Conservation (phyloP, 768 basidiomycete species). For the Boletus tylopilopsis region DNA sequence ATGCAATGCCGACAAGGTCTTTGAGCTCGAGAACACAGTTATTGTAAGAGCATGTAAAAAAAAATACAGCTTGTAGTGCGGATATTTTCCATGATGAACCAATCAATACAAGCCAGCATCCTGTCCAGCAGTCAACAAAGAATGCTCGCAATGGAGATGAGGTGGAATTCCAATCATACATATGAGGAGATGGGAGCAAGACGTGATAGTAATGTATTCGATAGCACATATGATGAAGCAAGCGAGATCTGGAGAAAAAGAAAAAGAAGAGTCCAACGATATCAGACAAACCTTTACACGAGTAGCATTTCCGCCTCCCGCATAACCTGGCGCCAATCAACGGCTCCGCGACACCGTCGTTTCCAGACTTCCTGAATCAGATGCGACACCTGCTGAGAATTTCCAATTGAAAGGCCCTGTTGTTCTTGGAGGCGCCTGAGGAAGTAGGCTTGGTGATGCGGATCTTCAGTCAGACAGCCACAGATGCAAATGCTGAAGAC, state of each 20-base stretch:
- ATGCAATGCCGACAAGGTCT: constrained; percentile 1
- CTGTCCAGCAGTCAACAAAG: constrained; percentile 20
- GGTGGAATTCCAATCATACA: constrained; percentile 11
- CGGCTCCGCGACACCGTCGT: constrained; percentile 35
- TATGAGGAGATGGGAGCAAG: not conserved
- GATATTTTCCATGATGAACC: constrained; percentile 20
- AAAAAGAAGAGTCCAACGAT: not conserved
- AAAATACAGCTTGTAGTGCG: constrained; percentile 21
- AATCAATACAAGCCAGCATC: constrained; percentile 13
- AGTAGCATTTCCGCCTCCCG: constrained; percentile 51
- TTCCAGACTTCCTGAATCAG: constrained; percentile 63
- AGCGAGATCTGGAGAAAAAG: not conserved
- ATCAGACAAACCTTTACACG: constrained; percentile 37
- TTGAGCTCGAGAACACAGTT: not conserved
- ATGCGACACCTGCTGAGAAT: constrained; percentile 49
- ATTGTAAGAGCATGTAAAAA: constrained; percentile 14
- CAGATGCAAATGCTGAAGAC: constrained; percentile 76
- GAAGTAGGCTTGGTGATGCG: constrained; percentile 40
- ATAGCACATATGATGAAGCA: constrained; percentile 1
- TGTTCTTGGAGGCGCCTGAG: constrained; percentile 46
- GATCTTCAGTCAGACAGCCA: constrained; percentile 62
- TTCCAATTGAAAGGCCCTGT: constrained; percentile 55
- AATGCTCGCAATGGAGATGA: constrained; percentile 10
- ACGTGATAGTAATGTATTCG: not conserved
- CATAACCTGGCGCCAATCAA: constrained; percentile 63